Evolutionary conservation across 2,329 filamentous ascomycete genomes (phyloP), one percentile per base, ranked within the genome.

Genomic region (Trichocomaceae sp.): DNA sequence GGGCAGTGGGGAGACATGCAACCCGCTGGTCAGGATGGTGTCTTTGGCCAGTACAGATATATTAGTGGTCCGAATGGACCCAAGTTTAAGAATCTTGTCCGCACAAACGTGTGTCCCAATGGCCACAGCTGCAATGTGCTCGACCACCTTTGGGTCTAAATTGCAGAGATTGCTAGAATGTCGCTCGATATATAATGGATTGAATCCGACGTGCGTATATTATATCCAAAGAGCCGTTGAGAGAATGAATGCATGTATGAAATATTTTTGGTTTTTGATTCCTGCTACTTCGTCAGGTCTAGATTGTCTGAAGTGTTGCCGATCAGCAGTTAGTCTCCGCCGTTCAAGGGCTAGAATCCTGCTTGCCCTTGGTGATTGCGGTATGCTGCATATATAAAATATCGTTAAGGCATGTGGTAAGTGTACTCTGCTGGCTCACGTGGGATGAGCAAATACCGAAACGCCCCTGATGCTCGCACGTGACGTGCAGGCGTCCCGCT

Each of bases 1-100:
- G 84, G 84, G 0, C 68, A 70, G 31, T 87, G 83, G 84, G 84
- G 84, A 2, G 83, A 87, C 61, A 66, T 80, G 57, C 75, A 81
- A 61, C 81, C 84, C 54, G 76, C 78, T 0, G 69, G 73, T 2
- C 68, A 72, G n/a, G 78, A 48, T 19, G 53, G 53, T 3, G 69
- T 76, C 3, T 78, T 79, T 48, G 76, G 81, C 20, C 76, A 83
- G 66, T 64, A 74, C n/a, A 82, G 80, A 63, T 86, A 78, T 62
- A 70, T 69, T 0, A 71, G 69, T 55, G 84, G 84, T 1, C 84
- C 84, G 1, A 83, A 80, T 19, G 84, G 84, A 1, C 83, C 83
- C 1, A 72, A 70, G 56, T 78, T 81, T 59, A 86, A 87, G 69
- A 69, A 78, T 49, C 63, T 86, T 59, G 76, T 79, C 55, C 68